These are phyloP conservation scores for Pecoramyces ruminantium DNA, from an alignment of 192 early-diverging fungal species.

Conservation along the genomic window DNA sequence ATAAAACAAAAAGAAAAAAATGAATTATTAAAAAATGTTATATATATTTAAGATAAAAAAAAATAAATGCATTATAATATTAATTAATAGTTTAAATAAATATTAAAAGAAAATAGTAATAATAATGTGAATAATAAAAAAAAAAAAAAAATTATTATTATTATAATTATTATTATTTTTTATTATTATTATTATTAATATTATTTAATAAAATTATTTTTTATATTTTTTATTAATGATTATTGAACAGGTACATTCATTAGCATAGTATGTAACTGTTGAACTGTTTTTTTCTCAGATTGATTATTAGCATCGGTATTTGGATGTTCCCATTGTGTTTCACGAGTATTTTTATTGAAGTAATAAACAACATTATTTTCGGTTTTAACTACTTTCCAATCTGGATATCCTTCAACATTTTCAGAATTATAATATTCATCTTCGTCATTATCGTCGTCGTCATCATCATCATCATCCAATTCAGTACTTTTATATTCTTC, in stretches of 20 bases:
- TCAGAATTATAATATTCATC: neutral
- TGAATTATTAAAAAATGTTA: no score
- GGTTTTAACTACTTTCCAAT: neutral
- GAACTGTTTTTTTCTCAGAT: neutral
- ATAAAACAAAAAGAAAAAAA: no score
- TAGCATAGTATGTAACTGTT: neutral
- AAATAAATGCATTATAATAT: no score
- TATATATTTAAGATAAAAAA: no score
- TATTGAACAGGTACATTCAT: neutral
- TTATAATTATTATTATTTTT: no score
- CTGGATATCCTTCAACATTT: neutral
- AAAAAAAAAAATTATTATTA: no score
- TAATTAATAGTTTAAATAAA: no score
- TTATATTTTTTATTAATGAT: no score
- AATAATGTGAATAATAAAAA: no score
- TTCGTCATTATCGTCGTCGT: neutral
- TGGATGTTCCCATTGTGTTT: neutral
- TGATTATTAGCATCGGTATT: neutral
- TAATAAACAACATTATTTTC: neutral
- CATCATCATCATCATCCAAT: neutral
- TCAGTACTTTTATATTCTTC: neutral
- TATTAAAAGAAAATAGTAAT: no score
- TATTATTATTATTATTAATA: no score
- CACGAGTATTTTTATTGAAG: neutral
- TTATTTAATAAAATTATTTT: no score